Evolutionary conservation across 2,329 filamentous ascomycete species (phyloP), one percentile per base, ranked within the genome.

Genomic region (Cyanodermella asteris): DNA sequence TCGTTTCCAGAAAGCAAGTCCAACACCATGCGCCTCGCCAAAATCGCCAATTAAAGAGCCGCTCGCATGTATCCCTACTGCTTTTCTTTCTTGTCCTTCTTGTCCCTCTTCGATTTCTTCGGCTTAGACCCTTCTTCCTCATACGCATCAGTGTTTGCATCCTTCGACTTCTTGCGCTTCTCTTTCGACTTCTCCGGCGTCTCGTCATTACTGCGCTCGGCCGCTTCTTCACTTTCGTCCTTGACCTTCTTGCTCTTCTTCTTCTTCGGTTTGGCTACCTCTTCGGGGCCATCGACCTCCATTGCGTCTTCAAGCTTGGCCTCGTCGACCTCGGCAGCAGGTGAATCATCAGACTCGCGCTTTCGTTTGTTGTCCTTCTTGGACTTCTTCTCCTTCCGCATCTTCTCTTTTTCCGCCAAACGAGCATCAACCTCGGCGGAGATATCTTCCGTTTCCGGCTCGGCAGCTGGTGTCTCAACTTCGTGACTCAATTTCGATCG

Each of bases 401-500:
- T 38, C 24, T 51, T 46, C 29, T 54, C 51, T 28, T 48, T 54
- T 20, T 52, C 47, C 22, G 41, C 43, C 18, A 55, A 28, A n/a
- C 51, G 41, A 11, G 46, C 45, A 26, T 53, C 50, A 1, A 58
- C 54, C 23, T 54, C 52, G 7, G 41, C 46, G 3, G 51, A 52
- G 23, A 55, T 55, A 30, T 55, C 51, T 26, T 55, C 51, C 13
- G 44, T 47, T 19, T 49, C 46, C 10, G 44, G 29, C 4, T 23
- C 12, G 5, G 20, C 28, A n/a, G 9, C 15, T 3, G 26, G 20
- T 3, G 24, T 13, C n/a, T 32, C 30, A 9, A 32, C 24, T 3
- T 27, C 25, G 13, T 26, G 28, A 12, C 22, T 29, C 10, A 25
- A 11, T 21, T 30, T 29, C 4, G 26, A 14, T 18, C 34, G 33